These are phyloP conservation scores for Penicillium daleae DNA, from an alignment of 495 filamentous ascomycete species.

Conservation along the genomic window DNA sequence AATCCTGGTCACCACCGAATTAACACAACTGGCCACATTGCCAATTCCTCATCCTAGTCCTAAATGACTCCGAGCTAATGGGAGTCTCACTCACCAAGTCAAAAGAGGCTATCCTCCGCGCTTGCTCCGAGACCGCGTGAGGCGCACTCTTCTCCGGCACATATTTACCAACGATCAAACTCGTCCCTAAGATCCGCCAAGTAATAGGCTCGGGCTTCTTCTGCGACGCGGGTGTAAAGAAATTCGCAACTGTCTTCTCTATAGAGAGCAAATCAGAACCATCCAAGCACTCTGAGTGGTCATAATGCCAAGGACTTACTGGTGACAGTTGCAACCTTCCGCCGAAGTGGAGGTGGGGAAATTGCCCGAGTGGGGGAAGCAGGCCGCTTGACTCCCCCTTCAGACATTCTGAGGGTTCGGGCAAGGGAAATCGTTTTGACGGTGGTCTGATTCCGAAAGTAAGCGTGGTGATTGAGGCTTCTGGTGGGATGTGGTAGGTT, in stretches of 20 bases:
- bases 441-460: neutral
- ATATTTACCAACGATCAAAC: slow-evolving; percentile 78
- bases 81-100: slow-evolving; percentile 68
- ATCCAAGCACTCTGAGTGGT: neutral
- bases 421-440: slow-evolving; percentile 24
- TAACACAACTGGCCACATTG: neutral
- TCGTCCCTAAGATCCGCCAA: slow-evolving; percentile 73
- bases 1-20: slow-evolving; percentile 62
- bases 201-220: slow-evolving; percentile 77
- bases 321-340: slow-evolving; percentile 72
- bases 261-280: neutral
- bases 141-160: slow-evolving; percentile 36
- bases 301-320: slow-evolving; percentile 52
- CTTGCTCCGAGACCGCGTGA: slow-evolving; percentile 27
- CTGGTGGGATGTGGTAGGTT: neutral
- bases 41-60: neutral
- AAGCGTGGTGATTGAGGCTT: neutral
- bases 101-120: slow-evolving; percentile 79
- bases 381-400: slow-evolving; percentile 40
- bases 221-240: slow-evolving; percentile 87
- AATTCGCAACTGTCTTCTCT: slow-evolving; percentile 75
- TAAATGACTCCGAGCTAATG: neutral
- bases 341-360: slow-evolving; percentile 51
- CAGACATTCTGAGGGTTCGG: slow-evolving; percentile 37
- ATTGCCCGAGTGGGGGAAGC: slow-evolving; percentile 41